Percentiles rank a stretch among this genome's conserved stretches.
Evolutionary conservation across 2,329 filamentous ascomycete genomes (phyloP).

Genomic region (Corinectria fuckeliana): DNA sequence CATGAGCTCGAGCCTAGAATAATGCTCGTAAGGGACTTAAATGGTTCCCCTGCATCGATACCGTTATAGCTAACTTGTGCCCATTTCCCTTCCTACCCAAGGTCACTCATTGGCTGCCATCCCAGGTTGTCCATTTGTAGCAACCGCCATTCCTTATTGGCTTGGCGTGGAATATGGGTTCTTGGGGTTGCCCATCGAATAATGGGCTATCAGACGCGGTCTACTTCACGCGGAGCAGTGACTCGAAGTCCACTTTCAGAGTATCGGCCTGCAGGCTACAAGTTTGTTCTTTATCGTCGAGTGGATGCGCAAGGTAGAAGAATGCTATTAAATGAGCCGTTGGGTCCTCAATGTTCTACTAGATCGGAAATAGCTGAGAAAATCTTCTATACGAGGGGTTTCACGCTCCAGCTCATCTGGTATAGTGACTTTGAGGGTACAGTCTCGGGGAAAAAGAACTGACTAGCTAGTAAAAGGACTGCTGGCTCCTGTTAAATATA

Average conservation of each 20-base stretch:
- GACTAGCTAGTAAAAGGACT: slow-evolving; percentile 16
- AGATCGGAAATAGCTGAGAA: slow-evolving; percentile 21
- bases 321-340: slow-evolving; percentile 4
- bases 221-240: slow-evolving; percentile 12
- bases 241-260: background rate
- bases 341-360: background rate
- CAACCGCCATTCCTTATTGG: slow-evolving; percentile 3
- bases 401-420: slow-evolving; percentile 15
- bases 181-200: background rate
- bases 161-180: slow-evolving; percentile 13
- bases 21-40: too few relatives aligned
- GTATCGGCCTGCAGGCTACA: rapidly evolving
- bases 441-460: slow-evolving; percentile 13
- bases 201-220: slow-evolving; percentile 9
- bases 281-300: background rate
- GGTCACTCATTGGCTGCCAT: background rate
- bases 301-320: slow-evolving; percentile 22
- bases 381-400: slow-evolving; percentile 4
- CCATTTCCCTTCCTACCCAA: background rate
- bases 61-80: background rate
- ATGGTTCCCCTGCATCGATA: background rate
- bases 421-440: slow-evolving; percentile 11
- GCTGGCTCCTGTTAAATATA: background rate
- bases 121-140: slow-evolving; percentile 18
- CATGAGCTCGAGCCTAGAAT: too few relatives aligned